A percentile compares a stretch with the other conserved stretches of the same genome.
Evolutionary conservation across 768 basidiomycete species (phyloP).

Genomic region (Pleurotus tuber-regium): DNA sequence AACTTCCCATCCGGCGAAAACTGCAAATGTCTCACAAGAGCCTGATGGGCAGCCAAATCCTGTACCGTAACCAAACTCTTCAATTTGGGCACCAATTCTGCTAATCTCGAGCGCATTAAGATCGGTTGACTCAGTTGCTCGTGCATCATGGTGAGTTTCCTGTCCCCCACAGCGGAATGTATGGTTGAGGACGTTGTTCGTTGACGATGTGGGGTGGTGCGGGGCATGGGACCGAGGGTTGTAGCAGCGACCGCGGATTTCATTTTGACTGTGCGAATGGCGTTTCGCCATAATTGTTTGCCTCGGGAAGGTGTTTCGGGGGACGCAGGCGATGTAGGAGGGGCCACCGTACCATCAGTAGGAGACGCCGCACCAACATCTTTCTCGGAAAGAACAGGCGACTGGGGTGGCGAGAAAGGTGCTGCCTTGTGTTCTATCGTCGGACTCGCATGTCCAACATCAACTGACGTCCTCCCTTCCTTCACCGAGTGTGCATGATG

Average conservation of each 20-base stretch:
- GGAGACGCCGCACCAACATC: slow-evolving; percentile 10
- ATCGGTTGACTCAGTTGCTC: slow-evolving; percentile 27
- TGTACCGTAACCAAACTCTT: slow-evolving; percentile 52
- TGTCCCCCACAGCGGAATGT: slow-evolving; percentile 19
- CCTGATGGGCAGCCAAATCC: slow-evolving; percentile 61
- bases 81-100: slow-evolving; percentile 54
- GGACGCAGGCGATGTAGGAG: slow-evolving; percentile 4
- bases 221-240: slow-evolving; percentile 14
- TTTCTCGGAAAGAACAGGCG: slow-evolving; percentile 15
- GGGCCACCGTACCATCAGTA: neutral
- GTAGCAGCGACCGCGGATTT: slow-evolving; percentile 25
- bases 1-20: slow-evolving; percentile 77
- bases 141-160: slow-evolving; percentile 26
- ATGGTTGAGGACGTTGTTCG: slow-evolving; percentile 33
- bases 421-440: neutral
- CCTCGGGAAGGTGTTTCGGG: slow-evolving; percentile 26
- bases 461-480: neutral
- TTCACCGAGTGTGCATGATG: slow-evolving; percentile 1
- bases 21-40: slow-evolving; percentile 68
- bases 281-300: slow-evolving; percentile 43
- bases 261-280: slow-evolving; percentile 41
- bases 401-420: slow-evolving; percentile 8
- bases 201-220: slow-evolving; percentile 27
- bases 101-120: slow-evolving; percentile 50
- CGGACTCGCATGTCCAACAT: neutral